Base-by-base conservation (phyloP, 139 green algal genomes). In the Micractinium sp. region DNA sequence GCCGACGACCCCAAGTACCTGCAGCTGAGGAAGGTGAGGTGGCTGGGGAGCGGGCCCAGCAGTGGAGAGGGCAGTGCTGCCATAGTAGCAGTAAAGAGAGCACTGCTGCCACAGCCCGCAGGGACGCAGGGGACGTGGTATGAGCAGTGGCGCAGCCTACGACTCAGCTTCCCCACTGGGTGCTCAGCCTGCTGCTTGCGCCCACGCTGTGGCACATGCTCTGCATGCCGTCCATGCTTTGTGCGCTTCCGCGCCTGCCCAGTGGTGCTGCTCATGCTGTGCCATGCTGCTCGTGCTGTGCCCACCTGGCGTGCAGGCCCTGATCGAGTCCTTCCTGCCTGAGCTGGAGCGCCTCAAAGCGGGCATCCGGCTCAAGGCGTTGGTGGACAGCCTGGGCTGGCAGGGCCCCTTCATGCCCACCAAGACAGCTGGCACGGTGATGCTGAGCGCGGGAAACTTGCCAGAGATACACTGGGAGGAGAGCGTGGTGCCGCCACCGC, bases 321-420 rank as follows among this genome's bases (percentile, higher is more conserved):
- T 87, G 38, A 22, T 81, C 66, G 14, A 67, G 15, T 15, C 1
- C 2, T 79, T 66, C 83, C 35, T 97, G 23, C 88, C 90, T 0
- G 94, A 97, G 90, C 85, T 96, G 56, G 95, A 98, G 88, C 77
- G 35, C 14, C 82, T 97, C n/a, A 97, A 96, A 76, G 1, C 87
- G 0, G 36, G 38, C 38, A 31, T 87, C 12, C 9, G 56, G 38
- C 83, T 87, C 36, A 67, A 67, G 25, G 36, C 27, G 12, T 9
- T 22, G 63, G 29, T 87, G 66, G 83, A 80, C 29, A 25, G 1
- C 25, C 83, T 87, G 83, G 66, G n/a, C 23, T 31, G 83, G 67
- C 27, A 87, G 22, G 38, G 91, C 56, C 88, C 93, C 0, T 85
- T 79, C 13, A 85, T 89, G 14, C 94, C 94, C 39, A 74, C 60